Conservation (phyloP, 2,329 filamentous ascomycete species). For the Didymella keratinophila region DNA sequence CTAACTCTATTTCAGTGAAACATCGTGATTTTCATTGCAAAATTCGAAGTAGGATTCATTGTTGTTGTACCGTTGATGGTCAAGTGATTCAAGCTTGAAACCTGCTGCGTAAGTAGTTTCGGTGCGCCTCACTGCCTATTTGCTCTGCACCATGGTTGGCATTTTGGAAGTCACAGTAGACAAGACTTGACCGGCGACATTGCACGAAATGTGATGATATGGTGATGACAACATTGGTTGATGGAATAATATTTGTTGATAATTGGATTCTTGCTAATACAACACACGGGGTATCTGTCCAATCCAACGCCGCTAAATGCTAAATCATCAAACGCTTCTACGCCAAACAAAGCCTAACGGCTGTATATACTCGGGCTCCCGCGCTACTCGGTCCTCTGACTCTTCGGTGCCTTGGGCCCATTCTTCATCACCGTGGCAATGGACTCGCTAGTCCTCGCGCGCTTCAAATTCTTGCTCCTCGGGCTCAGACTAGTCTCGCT, state of each 20-base stretch:
- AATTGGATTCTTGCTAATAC: not conserved
- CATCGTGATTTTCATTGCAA: too few species aligned
- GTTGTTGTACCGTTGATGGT: too few species aligned
- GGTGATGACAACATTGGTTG: not conserved
- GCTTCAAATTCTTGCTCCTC: slow-evolving; percentile 23
- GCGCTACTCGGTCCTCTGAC: slow-evolving; percentile 9
- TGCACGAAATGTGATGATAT: too few species aligned
- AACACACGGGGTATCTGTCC: not conserved
- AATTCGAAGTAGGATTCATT: too few species aligned
- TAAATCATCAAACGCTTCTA: not conserved
- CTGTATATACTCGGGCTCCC: not conserved
- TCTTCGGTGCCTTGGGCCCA: slow-evolving; percentile 9
- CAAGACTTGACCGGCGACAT: too few species aligned
- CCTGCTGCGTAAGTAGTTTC: too few species aligned
- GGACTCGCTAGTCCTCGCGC: slow-evolving; percentile 22
- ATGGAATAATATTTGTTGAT: too few species aligned
- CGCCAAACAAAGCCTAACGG: not conserved
- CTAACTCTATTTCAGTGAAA: too few species aligned
- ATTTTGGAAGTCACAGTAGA: too few species aligned
- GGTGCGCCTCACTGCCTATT: too few species aligned
- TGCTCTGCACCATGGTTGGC: too few species aligned
- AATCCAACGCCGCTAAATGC: not conserved
- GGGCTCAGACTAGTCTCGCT: slow-evolving; percentile 11
- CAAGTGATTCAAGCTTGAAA: too few species aligned
- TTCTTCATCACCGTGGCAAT: slow-evolving; percentile 4